These are phyloP conservation scores for Pseudogymnoascus sp. DNA, from an alignment of 2,329 filamentous ascomycete species.

Conservation along the genomic window DNA sequence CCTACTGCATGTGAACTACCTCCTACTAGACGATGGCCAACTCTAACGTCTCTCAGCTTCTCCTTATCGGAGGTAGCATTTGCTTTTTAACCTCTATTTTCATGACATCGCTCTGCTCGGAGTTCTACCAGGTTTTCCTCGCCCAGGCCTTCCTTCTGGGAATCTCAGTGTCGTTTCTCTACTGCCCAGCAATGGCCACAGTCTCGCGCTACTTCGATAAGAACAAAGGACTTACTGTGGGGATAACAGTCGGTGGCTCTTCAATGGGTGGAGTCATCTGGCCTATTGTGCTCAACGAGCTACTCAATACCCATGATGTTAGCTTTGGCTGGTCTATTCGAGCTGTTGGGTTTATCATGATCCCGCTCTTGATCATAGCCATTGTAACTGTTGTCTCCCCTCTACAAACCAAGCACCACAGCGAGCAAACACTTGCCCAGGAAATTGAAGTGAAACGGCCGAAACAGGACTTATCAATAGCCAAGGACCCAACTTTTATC, in stretches of 20 bases:
- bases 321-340: conserved; percentile 26
- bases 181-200: conserved; percentile 20
- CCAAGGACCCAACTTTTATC: conserved; percentile 15
- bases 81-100: conserved; percentile 23
- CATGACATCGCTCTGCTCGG: conserved; percentile 25
- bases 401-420: background rate
- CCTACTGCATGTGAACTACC: conserved; percentile 17
- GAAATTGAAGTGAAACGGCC: conserved; percentile 5
- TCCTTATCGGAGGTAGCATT: background rate
- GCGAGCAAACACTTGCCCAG: background rate
- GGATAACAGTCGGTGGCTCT: conserved; percentile 25
- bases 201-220: conserved; percentile 17
- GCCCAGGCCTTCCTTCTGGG: conserved; percentile 23
- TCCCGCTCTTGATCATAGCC: conserved; percentile 16
- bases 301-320: conserved; percentile 22
- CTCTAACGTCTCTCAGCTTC: background rate
- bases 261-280: conserved; percentile 30
- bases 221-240: conserved; percentile 20
- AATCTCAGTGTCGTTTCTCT: conserved; percentile 21
- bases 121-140: conserved; percentile 31
- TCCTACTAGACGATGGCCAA: background rate
- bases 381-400: conserved; percentile 13
- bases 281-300: conserved; percentile 27
- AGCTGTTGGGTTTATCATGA: conserved; percentile 20
- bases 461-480: conserved; percentile 14